Conservation (phyloP, 2,329 filamentous ascomycete species). For the Clonostachys byssicola region DNA sequence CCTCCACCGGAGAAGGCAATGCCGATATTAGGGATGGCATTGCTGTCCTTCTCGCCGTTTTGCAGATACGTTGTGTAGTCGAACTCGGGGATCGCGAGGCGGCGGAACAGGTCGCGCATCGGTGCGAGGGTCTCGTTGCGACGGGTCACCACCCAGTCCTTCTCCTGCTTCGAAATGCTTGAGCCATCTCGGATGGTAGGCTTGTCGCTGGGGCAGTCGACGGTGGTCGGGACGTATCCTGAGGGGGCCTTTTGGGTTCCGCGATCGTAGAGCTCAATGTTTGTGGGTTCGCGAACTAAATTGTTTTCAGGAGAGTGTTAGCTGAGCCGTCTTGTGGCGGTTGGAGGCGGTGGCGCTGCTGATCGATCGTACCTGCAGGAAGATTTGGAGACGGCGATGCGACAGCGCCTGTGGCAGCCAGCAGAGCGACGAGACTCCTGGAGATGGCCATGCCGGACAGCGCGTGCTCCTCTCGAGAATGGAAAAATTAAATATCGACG, state of each 20-base stretch:
- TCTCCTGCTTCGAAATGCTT: constrained; percentile 63
- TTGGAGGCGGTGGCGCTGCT: too few species aligned
- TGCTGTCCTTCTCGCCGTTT: constrained; percentile 18
- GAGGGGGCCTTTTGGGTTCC: constrained; percentile 24
- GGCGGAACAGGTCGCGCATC: constrained; percentile 69
- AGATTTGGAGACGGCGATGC: background rate
- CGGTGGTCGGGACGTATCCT: constrained; percentile 66
- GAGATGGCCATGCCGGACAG: constrained; percentile 1
- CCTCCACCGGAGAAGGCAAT: constrained; percentile 81
- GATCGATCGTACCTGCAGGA: too few species aligned
- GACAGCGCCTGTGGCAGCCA: constrained; percentile 1
- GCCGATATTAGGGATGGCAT: constrained; percentile 53
- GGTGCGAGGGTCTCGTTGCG: constrained; percentile 69
- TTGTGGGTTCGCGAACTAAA: too few species aligned
- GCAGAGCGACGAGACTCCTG: constrained; percentile 1
- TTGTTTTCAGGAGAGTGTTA: too few species aligned
- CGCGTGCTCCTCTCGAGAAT: background rate
- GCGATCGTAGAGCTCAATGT: constrained; percentile 4
- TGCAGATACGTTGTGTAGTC: constrained; percentile 69
- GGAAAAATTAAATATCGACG: background rate
- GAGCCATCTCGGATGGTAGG: constrained; percentile 64
- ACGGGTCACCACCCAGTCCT: constrained; percentile 67
- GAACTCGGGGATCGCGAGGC: constrained; percentile 73
- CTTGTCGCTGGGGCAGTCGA: constrained; percentile 64
- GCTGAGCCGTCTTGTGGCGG: too few species aligned